Conservation (phyloP, 176 grass and related monocot genomes). For the Avena insularis region DNA sequence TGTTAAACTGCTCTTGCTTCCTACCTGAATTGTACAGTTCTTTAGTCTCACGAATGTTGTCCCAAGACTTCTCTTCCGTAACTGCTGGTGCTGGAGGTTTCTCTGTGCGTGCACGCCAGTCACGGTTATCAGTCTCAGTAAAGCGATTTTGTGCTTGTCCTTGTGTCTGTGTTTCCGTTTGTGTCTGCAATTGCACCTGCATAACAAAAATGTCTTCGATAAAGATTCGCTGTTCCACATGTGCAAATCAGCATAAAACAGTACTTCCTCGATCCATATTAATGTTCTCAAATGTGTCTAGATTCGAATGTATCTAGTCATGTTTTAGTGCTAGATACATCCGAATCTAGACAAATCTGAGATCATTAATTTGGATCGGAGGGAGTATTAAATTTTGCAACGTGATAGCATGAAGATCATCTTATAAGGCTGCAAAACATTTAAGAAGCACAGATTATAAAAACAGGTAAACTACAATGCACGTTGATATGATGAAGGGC, state of each 20-base stretch:
- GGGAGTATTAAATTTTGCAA: neutral
- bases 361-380: too few species aligned
- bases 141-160: constrained; percentile 63
- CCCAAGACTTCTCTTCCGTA: constrained; percentile 88
- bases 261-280: too few species aligned
- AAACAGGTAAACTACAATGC: constrained; percentile 17
- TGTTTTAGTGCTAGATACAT: too few species aligned
- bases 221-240: neutral
- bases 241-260: neutral
- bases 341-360: too few species aligned
- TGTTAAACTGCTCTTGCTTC: constrained; percentile 67
- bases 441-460: constrained; percentile 1
- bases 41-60: constrained; percentile 76
- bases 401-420: constrained; percentile 2
- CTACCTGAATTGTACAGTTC: constrained; percentile 60
- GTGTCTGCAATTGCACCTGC: constrained; percentile 62
- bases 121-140: constrained; percentile 78
- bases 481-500: constrained; percentile 16
- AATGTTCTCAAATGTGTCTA: too few species aligned
- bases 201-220: constrained; percentile 22
- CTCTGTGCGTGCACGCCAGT: constrained; percentile 78
- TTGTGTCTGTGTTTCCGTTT: constrained; percentile 50
- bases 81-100: constrained; percentile 39
- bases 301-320: too few species aligned
- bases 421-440: neutral